Evolutionary conservation across 345 rosid genomes (phyloP).

Genomic region (Murraya koenigii): DNA sequence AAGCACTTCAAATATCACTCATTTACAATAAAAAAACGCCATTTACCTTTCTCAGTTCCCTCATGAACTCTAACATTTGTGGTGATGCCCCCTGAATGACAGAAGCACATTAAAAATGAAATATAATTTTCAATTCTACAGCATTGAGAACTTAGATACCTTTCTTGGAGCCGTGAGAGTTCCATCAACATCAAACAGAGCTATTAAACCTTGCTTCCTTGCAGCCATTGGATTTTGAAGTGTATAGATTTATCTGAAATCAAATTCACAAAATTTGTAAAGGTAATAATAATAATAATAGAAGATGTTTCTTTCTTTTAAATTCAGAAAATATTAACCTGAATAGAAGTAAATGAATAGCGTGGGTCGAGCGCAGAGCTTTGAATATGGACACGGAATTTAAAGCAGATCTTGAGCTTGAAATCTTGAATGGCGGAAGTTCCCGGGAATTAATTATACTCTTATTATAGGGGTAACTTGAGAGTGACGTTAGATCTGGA

Average conservation of each 20-base stretch:
- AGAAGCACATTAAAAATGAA: neutral
- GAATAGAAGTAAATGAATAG: neutral
- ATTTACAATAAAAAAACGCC: neutral
- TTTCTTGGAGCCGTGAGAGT: constrained; percentile 98
- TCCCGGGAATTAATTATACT: neutral
- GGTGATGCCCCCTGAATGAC: constrained; percentile 45
- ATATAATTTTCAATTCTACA: neutral
- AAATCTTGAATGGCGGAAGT: constrained; percentile 10
- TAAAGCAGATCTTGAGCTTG: constrained; percentile 12
- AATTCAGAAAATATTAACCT: neutral
- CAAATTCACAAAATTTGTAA: neutral
- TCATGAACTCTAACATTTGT: constrained; percentile 61
- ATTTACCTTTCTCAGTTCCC: constrained; percentile 67
- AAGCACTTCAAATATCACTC: constrained; percentile 15
- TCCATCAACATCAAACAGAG: constrained; percentile 96
- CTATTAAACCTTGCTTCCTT: constrained; percentile 72
- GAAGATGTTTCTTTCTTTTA: no score
- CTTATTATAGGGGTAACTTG: constrained; percentile 1
- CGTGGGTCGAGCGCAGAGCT: neutral
- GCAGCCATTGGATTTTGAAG: constrained; percentile 26
- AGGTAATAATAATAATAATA: no score
- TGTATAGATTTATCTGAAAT: neutral
- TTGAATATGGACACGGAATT: constrained; percentile 1
- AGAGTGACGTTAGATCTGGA: neutral
- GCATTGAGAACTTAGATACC: constrained; percentile 25